Percentiles rank a stretch among this genome's conserved stretches.
These are phyloP conservation scores for Byssoonygena ceratinophila DNA, from an alignment of 2,329 filamentous ascomycete genomes.

Conservation along the genomic window DNA sequence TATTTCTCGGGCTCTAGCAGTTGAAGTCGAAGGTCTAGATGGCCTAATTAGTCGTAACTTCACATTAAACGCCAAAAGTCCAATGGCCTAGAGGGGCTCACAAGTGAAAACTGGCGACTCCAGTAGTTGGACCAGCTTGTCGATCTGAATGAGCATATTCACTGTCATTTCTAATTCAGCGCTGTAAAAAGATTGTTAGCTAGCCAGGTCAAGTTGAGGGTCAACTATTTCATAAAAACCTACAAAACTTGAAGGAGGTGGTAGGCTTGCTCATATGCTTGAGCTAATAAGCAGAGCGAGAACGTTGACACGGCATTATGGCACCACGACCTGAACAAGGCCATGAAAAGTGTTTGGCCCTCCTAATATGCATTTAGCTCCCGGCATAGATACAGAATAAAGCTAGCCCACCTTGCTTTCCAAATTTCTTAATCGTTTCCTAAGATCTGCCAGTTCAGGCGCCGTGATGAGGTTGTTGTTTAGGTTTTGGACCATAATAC, in stretches of 20 bases:
- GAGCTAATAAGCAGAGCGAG: conserved; percentile 84
- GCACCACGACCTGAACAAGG: conserved; percentile 93
- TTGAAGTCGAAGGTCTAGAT: conserved; percentile 76
- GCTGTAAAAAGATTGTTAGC: conserved; percentile 41
- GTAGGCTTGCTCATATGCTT: conserved; percentile 97
- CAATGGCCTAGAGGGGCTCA: conserved; percentile 37
- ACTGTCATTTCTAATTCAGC: conserved; percentile 98
- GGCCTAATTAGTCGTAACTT: background rate
- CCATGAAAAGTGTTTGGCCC: conserved; percentile 88
- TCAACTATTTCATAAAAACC: conserved; percentile 1
- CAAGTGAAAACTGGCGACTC: conserved; percentile 98
- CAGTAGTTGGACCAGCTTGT: conserved; percentile 91
- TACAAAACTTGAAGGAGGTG: conserved; percentile 92
- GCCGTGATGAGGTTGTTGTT: conserved; percentile 99
- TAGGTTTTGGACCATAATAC: conserved; percentile 98
- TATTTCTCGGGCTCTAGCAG: conserved; percentile 90
- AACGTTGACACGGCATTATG: conserved; percentile 98
- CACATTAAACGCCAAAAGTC: background rate
- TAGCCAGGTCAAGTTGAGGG: background rate
- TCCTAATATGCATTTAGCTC: conserved; percentile 47
- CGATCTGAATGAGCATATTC: conserved; percentile 96
- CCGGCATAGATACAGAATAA: background rate
- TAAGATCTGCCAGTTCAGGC: conserved; percentile 79
- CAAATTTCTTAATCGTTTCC: conserved; percentile 79
- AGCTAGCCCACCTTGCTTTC: conserved; percentile 61